Conservation (phyloP, 768 basidiomycete genomes). For the Xanthoconium stramineum region DNA sequence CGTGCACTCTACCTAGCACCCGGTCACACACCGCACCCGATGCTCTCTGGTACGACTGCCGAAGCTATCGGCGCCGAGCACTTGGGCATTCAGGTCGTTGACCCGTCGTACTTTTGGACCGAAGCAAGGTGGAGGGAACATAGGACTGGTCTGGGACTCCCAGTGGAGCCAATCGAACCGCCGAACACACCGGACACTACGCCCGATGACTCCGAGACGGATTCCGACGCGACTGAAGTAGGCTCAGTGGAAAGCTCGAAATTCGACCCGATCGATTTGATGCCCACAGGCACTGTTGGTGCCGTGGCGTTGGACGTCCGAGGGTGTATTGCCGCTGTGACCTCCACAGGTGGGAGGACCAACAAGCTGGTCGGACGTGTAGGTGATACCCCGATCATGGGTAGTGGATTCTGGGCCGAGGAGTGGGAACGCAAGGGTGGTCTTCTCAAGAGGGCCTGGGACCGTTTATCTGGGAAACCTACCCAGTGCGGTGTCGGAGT, state of each 20-base stretch:
- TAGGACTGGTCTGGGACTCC: conserved; percentile 66
- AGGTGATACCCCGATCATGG: conserved; percentile 81
- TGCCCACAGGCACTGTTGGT: conserved; percentile 79
- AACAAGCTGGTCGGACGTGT: conserved; percentile 82
- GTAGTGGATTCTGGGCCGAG: conserved; percentile 81
- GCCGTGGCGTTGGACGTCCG: conserved; percentile 75
- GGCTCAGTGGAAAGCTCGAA: conserved; percentile 14
- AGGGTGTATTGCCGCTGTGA: conserved; percentile 70
- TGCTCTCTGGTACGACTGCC: conserved; percentile 64
- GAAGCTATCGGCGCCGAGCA: conserved; percentile 54
- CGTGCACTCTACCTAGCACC: conserved; percentile 72
- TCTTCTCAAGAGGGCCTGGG: conserved; percentile 37
- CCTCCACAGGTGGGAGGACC: conserved; percentile 79
- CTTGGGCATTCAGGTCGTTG: conserved; percentile 57
- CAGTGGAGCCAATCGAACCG: conserved; percentile 57
- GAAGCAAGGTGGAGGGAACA: conserved; percentile 75
- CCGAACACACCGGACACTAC: conserved; percentile 13
- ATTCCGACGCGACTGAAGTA: conserved; percentile 19
- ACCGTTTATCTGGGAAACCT: conserved; percentile 34
- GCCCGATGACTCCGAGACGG: conserved; percentile 7
- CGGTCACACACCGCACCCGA: conserved; percentile 56
- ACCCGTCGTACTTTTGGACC: conserved; percentile 79
- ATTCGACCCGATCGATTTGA: conserved; percentile 44
- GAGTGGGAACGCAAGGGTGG: conserved; percentile 53
- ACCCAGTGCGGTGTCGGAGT: conserved; percentile 55